Conservation (phyloP, 2,329 filamentous ascomycete genomes). For the Colletotrichum chlorophyti region DNA sequence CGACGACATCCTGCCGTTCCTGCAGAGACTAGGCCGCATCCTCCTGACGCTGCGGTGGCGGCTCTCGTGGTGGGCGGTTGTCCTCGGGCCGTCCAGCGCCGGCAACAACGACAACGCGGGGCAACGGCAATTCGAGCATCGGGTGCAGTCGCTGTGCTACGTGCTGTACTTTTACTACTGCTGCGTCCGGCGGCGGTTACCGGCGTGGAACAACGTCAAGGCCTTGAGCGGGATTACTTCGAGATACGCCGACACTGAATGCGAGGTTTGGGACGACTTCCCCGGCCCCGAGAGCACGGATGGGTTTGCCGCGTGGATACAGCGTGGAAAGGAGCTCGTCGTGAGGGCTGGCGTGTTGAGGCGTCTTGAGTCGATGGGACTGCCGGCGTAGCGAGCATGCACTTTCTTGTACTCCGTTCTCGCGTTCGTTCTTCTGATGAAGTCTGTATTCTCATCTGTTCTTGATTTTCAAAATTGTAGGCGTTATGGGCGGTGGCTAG, state of each 20-base stretch:
- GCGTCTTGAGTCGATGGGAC: background rate
- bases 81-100: constrained; percentile 38
- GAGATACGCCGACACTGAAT: constrained; percentile 46
- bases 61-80: constrained; percentile 49
- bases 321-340: constrained; percentile 44
- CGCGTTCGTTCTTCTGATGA: background rate
- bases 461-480: too few relatives aligned
- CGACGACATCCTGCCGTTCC: constrained; percentile 38
- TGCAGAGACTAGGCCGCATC: constrained; percentile 19
- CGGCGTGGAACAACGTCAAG: constrained; percentile 42
- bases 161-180: constrained; percentile 54
- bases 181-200: constrained; percentile 47
- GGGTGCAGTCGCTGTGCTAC: constrained; percentile 47
- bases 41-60: constrained; percentile 50
- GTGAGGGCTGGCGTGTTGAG: constrained; percentile 44
- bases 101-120: constrained; percentile 41
- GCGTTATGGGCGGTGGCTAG: too few relatives aligned
- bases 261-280: constrained; percentile 48
- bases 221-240: constrained; percentile 45
- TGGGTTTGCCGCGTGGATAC: constrained; percentile 48
- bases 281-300: constrained; percentile 43
- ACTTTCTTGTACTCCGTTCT: background rate
- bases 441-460: too few relatives aligned
- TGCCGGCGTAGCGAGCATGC: background rate
- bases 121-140: constrained; percentile 45